A percentile compares a stretch with the other conserved stretches of the same genome.
Conservation (phyloP, 805 yeast genomes). For the Metschnikowia lunata region DNA sequence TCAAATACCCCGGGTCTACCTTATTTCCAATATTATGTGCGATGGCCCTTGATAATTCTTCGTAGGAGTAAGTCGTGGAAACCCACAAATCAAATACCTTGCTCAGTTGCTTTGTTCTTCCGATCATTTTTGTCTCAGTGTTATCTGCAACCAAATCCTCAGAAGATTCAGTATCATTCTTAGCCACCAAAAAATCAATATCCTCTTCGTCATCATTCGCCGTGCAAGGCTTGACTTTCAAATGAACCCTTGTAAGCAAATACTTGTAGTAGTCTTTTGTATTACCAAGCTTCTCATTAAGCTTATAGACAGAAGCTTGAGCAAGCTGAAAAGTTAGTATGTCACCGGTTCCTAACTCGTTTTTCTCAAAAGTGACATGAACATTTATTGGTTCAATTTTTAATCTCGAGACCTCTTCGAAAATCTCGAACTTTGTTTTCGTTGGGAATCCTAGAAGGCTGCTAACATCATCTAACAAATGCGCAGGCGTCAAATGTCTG, state of each 20-base stretch:
- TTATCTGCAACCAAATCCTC: slow-evolving; percentile 13
- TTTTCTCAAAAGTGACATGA: slow-evolving; percentile 44
- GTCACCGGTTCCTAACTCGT: slow-evolving; percentile 67
- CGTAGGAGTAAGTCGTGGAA: slow-evolving; percentile 54
- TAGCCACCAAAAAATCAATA: slow-evolving; percentile 33
- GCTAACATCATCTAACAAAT: slow-evolving; percentile 39
- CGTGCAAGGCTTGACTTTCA: slow-evolving; percentile 47
- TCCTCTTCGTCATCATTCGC: slow-evolving; percentile 52
- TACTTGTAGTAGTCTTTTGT: slow-evolving; percentile 49
- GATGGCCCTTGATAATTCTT: slow-evolving; percentile 57
- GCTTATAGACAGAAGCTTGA: slow-evolving; percentile 15
- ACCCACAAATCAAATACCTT: slow-evolving; percentile 61
- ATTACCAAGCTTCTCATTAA: slow-evolving; percentile 18
- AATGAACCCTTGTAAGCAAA: slow-evolving; percentile 56
- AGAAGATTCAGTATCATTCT: slow-evolving; percentile 20
- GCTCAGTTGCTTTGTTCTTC: slow-evolving; percentile 18
- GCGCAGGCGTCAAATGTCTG: slow-evolving; percentile 42
- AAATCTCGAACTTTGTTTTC: slow-evolving; percentile 34
- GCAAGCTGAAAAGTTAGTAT: slow-evolving; percentile 42
- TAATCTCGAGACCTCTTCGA: slow-evolving; percentile 59
- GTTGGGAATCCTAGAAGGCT: slow-evolving; percentile 37
- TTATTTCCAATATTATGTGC: slow-evolving; percentile 44
- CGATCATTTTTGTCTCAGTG: slow-evolving; percentile 15
- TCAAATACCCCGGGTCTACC: slow-evolving; percentile 56
- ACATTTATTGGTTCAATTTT: slow-evolving; percentile 44